Conservation (phyloP, 768 basidiomycete genomes). For the Myochromella boudieri region DNA sequence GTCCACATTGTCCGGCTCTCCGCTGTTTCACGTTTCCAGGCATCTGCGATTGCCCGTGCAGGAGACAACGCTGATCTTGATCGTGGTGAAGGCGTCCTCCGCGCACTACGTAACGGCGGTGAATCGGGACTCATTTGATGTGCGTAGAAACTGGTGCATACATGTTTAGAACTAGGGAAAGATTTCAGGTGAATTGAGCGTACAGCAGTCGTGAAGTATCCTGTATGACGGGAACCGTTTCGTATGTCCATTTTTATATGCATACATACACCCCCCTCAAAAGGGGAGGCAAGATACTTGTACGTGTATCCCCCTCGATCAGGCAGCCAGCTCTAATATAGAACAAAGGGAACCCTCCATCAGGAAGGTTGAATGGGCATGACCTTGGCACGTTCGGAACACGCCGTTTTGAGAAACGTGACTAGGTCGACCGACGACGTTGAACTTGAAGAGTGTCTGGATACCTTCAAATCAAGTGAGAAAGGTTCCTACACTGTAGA, state of each 20-base stretch:
- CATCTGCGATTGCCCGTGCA: slow-evolving; percentile 64
- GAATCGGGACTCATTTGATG: slow-evolving; percentile 48
- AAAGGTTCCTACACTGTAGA: no score
- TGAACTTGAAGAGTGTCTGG: no score
- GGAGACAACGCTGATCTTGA: slow-evolving; percentile 41
- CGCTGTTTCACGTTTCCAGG: slow-evolving; percentile 63
- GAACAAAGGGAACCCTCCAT: slow-evolving; percentile 52
- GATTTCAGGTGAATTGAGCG: slow-evolving; percentile 30
- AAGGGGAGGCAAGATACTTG: slow-evolving; percentile 39
- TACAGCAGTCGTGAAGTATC: slow-evolving; percentile 36
- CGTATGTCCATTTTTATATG: slow-evolving; percentile 47
- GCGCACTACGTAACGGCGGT: slow-evolving; percentile 33
- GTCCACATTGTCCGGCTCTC: slow-evolving; percentile 64
- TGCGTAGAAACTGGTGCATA: slow-evolving; percentile 31
- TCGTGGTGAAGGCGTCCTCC: slow-evolving; percentile 28
- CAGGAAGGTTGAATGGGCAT: slow-evolving; percentile 49
- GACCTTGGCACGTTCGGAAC: slow-evolving; percentile 38
- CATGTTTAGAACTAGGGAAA: slow-evolving; percentile 28
- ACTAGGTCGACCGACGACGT: not conserved
- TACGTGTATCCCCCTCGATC: slow-evolving; percentile 37
- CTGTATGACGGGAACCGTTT: slow-evolving; percentile 31
- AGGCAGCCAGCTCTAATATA: slow-evolving; percentile 23
- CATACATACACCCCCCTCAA: slow-evolving; percentile 42
- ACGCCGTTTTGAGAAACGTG: slow-evolving; percentile 41
- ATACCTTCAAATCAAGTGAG: no score